These are phyloP conservation scores for Avena eriantha DNA, from an alignment of 176 grass and related monocot species.

Conservation along the genomic window DNA sequence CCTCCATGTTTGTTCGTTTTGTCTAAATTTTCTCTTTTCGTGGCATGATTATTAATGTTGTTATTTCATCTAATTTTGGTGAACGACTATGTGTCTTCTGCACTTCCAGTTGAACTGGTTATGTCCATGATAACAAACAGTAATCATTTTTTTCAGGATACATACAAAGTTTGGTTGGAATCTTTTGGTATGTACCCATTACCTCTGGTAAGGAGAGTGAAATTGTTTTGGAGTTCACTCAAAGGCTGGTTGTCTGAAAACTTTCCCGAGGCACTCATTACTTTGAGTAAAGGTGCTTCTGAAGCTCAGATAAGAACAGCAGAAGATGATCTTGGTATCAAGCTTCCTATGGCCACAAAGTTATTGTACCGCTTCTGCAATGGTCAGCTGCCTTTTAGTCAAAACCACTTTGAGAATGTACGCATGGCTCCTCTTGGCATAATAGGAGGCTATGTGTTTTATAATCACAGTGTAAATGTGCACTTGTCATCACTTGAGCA, in stretches of 20 bases:
- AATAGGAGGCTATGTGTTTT: constrained; percentile 88
- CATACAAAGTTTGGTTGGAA: constrained; percentile 81
- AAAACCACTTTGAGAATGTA: constrained; percentile 21
- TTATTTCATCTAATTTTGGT: constrained; percentile 30
- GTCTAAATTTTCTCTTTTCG: background rate
- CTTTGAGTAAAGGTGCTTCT: constrained; percentile 76
- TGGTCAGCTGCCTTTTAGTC: constrained; percentile 66
- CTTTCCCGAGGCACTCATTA: constrained; percentile 78
- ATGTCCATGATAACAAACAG: constrained; percentile 23
- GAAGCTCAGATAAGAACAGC: constrained; percentile 68
- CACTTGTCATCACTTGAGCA: constrained; percentile 78
- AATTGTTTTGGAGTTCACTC: constrained; percentile 72
- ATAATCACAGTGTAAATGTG: constrained; percentile 67
- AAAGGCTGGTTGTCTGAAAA: constrained; percentile 79
- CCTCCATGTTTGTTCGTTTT: background rate
- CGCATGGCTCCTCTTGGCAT: constrained; percentile 57
- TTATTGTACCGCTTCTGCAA: constrained; percentile 92
- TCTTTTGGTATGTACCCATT: constrained; percentile 90
- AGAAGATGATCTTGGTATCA: constrained; percentile 74
- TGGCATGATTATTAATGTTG: background rate
- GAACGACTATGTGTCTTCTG: background rate
- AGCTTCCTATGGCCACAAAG: constrained; percentile 80
- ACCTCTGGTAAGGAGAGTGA: constrained; percentile 88
- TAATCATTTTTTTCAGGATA: constrained; percentile 62
- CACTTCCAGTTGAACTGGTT: background rate